Evolutionary conservation across 768 basidiomycete species (phyloP).

Genomic region (Termitomyces sp.): DNA sequence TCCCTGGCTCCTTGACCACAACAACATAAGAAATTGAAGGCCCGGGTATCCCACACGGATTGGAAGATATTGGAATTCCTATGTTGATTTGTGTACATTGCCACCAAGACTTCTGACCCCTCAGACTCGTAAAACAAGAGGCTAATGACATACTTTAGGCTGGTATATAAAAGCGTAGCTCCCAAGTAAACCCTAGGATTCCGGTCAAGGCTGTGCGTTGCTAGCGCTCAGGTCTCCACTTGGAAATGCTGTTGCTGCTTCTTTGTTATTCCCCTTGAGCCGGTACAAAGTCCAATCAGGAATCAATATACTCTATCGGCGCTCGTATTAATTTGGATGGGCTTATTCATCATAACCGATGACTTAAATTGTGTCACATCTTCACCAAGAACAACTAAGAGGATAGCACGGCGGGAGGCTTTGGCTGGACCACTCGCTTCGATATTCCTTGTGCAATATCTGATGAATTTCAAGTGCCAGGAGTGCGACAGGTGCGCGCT

Average conservation of each 20-base stretch:
- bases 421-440: neutral
- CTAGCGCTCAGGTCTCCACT: neutral
- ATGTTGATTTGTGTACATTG: conserved; percentile 27
- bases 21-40: too few relatives aligned
- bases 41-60: too few relatives aligned
- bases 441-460: neutral
- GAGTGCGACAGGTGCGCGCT: conserved; percentile 8
- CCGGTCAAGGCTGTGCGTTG: neutral
- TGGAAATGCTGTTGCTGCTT: neutral
- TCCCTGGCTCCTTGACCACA: too few relatives aligned
- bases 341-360: too few relatives aligned
- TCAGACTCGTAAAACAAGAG: neutral
- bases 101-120: conserved; percentile 1
- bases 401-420: neutral
- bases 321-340: too few relatives aligned
- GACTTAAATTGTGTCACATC: too few relatives aligned
- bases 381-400: neutral
- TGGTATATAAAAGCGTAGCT: neutral
- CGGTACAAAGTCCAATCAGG: neutral
- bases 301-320: too few relatives aligned
- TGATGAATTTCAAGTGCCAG: conserved; percentile 6
- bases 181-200: neutral
- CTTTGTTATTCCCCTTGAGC: neutral
- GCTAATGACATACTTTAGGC: neutral
- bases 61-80: conserved; percentile 31